These are phyloP conservation scores for Trametes maxima DNA, from an alignment of 768 basidiomycete species.

Conservation along the genomic window DNA sequence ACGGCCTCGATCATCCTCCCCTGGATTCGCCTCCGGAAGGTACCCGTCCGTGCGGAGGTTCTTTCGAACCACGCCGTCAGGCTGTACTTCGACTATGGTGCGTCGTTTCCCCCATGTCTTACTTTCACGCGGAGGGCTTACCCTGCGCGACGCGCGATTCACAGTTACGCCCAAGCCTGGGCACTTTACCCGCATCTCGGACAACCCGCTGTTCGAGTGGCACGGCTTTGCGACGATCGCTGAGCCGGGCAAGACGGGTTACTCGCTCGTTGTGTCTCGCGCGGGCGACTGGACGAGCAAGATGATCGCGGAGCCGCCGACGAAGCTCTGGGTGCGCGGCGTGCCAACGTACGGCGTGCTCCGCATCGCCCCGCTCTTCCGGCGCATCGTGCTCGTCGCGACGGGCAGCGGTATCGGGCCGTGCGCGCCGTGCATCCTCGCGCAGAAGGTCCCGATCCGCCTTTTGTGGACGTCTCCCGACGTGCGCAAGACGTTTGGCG, in stretches of 20 bases:
- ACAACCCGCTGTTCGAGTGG: conserved; percentile 57
- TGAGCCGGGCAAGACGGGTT: conserved; percentile 40
- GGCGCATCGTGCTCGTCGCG: conserved; percentile 57
- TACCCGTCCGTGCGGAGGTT: conserved; percentile 52
- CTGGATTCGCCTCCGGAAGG: conserved; percentile 62
- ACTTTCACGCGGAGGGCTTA: conserved; percentile 26
- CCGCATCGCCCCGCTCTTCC: conserved; percentile 56
- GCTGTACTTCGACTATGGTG: conserved; percentile 61
- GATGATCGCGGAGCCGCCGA: conserved; percentile 55
- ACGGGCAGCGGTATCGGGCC: conserved; percentile 64
- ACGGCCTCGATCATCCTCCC: conserved; percentile 58
- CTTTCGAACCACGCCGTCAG: conserved; percentile 60
- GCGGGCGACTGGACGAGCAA: conserved; percentile 65
- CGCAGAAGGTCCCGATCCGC: conserved; percentile 50
- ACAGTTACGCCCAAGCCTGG: conserved; percentile 37
- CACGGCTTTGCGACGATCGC: conserved; percentile 60
- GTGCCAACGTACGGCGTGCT: conserved; percentile 58
- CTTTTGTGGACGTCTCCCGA: conserved; percentile 67
- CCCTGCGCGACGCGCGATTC: neutral
- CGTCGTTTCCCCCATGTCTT: conserved; percentile 15
- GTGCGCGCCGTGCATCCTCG: conserved; percentile 58
- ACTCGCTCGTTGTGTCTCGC: conserved; percentile 56
- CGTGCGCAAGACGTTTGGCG: conserved; percentile 62
- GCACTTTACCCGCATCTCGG: conserved; percentile 40
- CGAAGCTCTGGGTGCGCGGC: conserved; percentile 58